A percentile compares a stretch with the other conserved stretches of the same genome.
Evolutionary conservation across 371 early-diverging fungal genomes (phyloP).

Genomic region (Encephalitozoon hellem): DNA sequence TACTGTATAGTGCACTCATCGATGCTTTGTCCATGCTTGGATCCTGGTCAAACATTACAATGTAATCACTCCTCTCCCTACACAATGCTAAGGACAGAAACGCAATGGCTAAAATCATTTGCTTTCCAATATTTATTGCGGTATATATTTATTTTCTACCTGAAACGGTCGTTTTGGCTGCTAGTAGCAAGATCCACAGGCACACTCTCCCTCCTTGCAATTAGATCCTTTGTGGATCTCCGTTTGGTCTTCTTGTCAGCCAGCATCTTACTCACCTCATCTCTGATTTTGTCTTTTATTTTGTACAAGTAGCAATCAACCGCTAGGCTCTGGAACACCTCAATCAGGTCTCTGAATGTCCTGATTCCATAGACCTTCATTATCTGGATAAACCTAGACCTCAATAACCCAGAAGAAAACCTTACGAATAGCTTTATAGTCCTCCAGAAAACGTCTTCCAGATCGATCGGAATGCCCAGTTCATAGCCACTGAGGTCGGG

Average conservation of each 20-base stretch:
- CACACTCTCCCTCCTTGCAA: background rate
- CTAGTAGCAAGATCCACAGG: background rate
- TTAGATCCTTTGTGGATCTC: background rate
- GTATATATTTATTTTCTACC: background rate
- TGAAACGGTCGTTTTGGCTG: background rate
- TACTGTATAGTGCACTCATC: background rate
- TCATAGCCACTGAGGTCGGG: background rate
- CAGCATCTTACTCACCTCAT: background rate
- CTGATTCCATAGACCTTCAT: constrained; percentile 1
- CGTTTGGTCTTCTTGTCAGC: background rate
- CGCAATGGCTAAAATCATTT: background rate
- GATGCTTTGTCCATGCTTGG: background rate
- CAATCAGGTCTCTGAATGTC: background rate
- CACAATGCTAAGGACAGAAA: background rate
- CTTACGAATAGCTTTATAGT: background rate
- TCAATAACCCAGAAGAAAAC: background rate
- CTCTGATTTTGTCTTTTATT: background rate
- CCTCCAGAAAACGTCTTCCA: background rate
- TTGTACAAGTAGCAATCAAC: constrained; percentile 3
- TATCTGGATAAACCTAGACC: constrained; percentile 2
- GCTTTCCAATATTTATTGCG: background rate
- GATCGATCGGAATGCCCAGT: background rate
- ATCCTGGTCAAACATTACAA: constrained; percentile 33
- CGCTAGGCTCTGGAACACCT: background rate
- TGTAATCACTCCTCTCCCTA: constrained; percentile 9